Evolutionary conservation across 192 early-diverging fungal genomes (phyloP), one percentile per base, ranked within the genome.

Genomic region (Rhizophagus prolifer): DNA sequence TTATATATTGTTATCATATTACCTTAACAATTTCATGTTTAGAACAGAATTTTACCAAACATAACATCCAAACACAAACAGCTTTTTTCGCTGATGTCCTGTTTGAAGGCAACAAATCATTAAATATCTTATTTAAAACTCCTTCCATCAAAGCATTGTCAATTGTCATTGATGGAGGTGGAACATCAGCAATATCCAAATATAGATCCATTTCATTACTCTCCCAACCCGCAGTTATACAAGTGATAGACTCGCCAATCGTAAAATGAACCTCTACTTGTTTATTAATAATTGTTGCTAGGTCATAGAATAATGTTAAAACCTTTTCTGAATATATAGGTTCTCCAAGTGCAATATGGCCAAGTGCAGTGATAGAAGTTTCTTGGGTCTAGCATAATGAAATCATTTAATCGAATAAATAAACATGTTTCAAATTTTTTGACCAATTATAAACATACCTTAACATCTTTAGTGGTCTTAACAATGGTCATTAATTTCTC

Each of bases 221-320:
- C n/a, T 85, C 70, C 85, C 92, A 95, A 7, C 93, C 92, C 65
- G 81, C 84, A 8, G 88, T 82, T 19, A 87, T 78, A 9, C 82
- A 82, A 0, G 92, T 88, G 66, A 95, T 77, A 0, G 96, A 91
- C 76, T 95, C 95, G 30, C 95, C 97, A 47, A 93, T 86, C 14
- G 90, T 89, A 78, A 98, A 96, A 69, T 94, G 90, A 38, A 94
- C 77, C 63, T 98, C 97, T 0, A 93, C 85, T 47, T 95, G 90
- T 73, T 96, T 95, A 44, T 90, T 88, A 44, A 90, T 79, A 8
- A 82, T 77, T 21, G 85, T 76, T 2, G 91, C 85, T n/a, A 93
- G 80, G 3, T 88, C 81, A 16, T 84, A 84, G 59, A 94, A 74
- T 64, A 86, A 82, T 28, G 76, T 63, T 41, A 88, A 74, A 19